phyloP scores from a whole-genome alignment of 352 stramenopile species.

The Phytophthora hybrid region DNA sequence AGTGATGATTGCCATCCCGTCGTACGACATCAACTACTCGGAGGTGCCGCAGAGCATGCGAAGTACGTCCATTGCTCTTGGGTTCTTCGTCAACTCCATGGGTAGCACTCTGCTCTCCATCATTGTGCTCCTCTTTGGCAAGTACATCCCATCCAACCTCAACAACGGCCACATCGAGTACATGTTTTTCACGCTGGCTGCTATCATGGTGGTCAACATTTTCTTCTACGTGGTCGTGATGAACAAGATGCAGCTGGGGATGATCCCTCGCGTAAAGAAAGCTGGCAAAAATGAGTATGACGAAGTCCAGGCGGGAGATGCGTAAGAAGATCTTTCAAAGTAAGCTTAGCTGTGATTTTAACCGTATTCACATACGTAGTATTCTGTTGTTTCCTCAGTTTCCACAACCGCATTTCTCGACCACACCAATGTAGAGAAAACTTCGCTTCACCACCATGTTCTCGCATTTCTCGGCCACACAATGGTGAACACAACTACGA shows the following conservation, averaged over 20 bases:
- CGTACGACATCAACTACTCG: slow-evolving; percentile 10
- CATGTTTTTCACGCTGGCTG: slow-evolving; percentile 9
- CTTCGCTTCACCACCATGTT: too few relatives aligned
- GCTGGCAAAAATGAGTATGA: neutral
- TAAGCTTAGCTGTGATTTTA: neutral
- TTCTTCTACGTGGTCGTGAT: slow-evolving; percentile 9
- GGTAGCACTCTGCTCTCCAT: slow-evolving; percentile 3
- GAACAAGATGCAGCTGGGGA: slow-evolving; percentile 8
- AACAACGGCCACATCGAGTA: slow-evolving; percentile 10
- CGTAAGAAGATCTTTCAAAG: neutral
- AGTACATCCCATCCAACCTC: slow-evolving; percentile 8
- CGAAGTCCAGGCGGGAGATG: neutral
- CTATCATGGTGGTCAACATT: slow-evolving; percentile 5
- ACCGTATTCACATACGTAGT: too few relatives aligned
- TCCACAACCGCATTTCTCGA: too few relatives aligned
- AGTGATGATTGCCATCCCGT: slow-evolving; percentile 11
- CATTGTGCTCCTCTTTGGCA: slow-evolving; percentile 5
- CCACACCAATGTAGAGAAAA: neutral
- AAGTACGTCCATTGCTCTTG: slow-evolving; percentile 1
- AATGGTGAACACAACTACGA: neutral
- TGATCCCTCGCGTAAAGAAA: slow-evolving; percentile 2
- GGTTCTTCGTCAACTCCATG: slow-evolving; percentile 8
- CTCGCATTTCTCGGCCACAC: too few relatives aligned
- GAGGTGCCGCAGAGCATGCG: slow-evolving; percentile 9
- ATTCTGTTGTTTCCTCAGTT: neutral